Conservation (phyloP, 202 grass and related monocot genomes). For the Setaria viridis region DNA sequence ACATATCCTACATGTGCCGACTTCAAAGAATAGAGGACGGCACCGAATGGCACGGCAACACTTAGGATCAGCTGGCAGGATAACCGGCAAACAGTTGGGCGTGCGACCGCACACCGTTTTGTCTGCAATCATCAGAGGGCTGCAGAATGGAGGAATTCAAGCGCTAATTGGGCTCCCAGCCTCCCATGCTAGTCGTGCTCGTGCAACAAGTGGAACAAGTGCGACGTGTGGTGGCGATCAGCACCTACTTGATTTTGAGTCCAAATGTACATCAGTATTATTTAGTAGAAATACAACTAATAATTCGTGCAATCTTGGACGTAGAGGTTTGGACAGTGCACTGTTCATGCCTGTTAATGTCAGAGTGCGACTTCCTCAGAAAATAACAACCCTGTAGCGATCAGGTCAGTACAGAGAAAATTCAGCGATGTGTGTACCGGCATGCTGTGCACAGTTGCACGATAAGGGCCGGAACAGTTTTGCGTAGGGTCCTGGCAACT, state of each 20-base stretch:
- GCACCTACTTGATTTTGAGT: background rate
- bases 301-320: conserved; percentile 14
- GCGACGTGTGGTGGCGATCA: conserved; percentile 5
- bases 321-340: background rate
- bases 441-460: background rate
- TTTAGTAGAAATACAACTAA: background rate
- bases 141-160: too few species aligned
- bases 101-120: background rate
- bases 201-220: background rate
- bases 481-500: background rate
- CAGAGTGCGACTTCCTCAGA: background rate
- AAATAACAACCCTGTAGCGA: background rate
- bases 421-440: background rate
- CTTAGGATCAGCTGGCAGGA: background rate
- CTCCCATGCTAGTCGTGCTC: too few species aligned
- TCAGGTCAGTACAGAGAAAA: background rate
- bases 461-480: conserved; percentile 4
- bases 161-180: too few species aligned
- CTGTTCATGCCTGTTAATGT: background rate
- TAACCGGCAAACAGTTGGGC: background rate
- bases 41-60: too few species aligned
- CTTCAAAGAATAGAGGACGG: too few species aligned
- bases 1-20: too few species aligned
- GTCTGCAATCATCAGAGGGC: background rate
- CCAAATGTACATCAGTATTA: background rate